Conservation (phyloP, 2,329 filamentous ascomycete genomes). For the Colletotrichum lupini region DNA sequence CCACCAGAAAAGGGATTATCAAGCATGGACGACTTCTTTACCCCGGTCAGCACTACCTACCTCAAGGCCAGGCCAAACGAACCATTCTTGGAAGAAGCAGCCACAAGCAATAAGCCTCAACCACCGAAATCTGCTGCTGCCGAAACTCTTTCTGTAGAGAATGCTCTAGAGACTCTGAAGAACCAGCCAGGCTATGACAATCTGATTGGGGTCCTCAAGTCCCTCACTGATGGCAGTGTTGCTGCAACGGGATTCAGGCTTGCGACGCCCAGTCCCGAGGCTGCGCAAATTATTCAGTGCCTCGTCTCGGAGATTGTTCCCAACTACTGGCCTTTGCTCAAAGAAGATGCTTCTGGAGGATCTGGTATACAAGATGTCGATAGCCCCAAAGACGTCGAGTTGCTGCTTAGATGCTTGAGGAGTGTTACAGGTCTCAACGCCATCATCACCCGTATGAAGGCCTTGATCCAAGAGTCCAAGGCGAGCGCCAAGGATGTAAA, state of each 20-base stretch:
- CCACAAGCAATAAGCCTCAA: slow-evolving; percentile 34
- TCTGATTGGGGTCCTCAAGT: slow-evolving; percentile 63
- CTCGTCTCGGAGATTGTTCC: slow-evolving; percentile 81
- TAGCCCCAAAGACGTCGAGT: slow-evolving; percentile 51
- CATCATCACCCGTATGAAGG: slow-evolving; percentile 75
- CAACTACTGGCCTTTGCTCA: slow-evolving; percentile 81
- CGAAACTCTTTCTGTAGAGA: slow-evolving; percentile 50
- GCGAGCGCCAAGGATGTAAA: slow-evolving; percentile 49
- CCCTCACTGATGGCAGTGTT: slow-evolving; percentile 52
- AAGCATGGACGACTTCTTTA: slow-evolving; percentile 67
- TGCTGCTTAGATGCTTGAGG: slow-evolving; percentile 73
- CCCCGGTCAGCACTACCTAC: slow-evolving; percentile 64
- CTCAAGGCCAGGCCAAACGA: slow-evolving; percentile 51
- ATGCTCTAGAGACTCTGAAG: slow-evolving; percentile 70
- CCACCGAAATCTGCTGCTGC: slow-evolving; percentile 9
- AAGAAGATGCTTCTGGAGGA: slow-evolving; percentile 51
- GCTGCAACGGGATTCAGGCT: slow-evolving; percentile 61
- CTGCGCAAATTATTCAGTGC: slow-evolving; percentile 79
- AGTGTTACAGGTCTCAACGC: slow-evolving; percentile 84
- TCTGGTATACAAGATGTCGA: slow-evolving; percentile 21
- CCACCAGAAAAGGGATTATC: background rate
- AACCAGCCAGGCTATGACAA: slow-evolving; percentile 70
- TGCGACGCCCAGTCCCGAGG: slow-evolving; percentile 70
- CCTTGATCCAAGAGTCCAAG: slow-evolving; percentile 65
- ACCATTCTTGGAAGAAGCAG: slow-evolving; percentile 51